These are phyloP conservation scores for Tylopilus subfusipes DNA, from an alignment of 768 basidiomycete species.

Conservation along the genomic window DNA sequence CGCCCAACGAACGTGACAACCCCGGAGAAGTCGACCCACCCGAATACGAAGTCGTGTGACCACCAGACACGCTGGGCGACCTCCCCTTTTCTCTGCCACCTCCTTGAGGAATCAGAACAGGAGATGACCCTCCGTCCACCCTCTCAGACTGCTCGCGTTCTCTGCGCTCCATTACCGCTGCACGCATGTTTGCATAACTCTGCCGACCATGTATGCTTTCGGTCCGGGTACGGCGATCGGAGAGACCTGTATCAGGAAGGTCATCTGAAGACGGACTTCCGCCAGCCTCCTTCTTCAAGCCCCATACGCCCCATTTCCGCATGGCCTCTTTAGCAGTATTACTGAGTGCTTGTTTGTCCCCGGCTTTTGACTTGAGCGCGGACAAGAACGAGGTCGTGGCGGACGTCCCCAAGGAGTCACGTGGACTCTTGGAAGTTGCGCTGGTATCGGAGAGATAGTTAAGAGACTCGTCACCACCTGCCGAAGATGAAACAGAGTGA, in stretches of 20 bases:
- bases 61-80: conserved; percentile 26
- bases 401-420: conserved; percentile 40
- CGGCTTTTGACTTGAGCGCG: conserved; percentile 69
- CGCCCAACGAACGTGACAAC: conserved; percentile 36
- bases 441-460: conserved; percentile 35
- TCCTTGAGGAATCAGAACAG: conserved; percentile 34
- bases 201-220: conserved; percentile 45
- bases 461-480: conserved; percentile 25
- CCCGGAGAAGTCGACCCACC: conserved; percentile 26
- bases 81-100: conserved; percentile 23
- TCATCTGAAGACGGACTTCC: conserved; percentile 36
- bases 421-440: conserved; percentile 31
- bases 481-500: conserved; percentile 34
- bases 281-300: conserved; percentile 52
- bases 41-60: conserved; percentile 24
- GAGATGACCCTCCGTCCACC: conserved; percentile 23
- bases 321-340: conserved; percentile 86
- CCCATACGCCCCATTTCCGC: conserved; percentile 90
- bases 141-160: conserved; percentile 39
- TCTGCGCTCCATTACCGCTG: conserved; percentile 67
- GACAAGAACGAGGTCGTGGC: conserved; percentile 65
- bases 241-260: conserved; percentile 39
- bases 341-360: conserved; percentile 82
- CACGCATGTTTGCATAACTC: conserved; percentile 71
- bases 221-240: conserved; percentile 34